phyloP scores from a whole-genome alignment of 257 asterid species.

The Nicotiana sylvestris region DNA sequence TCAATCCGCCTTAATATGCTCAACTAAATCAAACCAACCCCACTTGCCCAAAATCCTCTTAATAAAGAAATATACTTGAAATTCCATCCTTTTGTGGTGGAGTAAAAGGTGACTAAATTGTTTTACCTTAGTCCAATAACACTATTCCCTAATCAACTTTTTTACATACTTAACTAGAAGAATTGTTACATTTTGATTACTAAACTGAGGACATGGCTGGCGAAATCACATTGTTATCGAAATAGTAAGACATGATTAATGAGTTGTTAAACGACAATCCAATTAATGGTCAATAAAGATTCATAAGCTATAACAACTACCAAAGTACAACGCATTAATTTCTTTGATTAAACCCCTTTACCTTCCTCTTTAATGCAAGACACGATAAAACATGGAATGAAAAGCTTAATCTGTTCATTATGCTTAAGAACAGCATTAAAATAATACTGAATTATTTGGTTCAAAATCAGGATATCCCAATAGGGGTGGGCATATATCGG shows the following conservation, averaged over 20 bases:
- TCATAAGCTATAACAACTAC: not conserved
- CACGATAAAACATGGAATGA: not conserved
- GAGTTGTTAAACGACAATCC: not conserved
- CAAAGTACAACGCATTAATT: not conserved
- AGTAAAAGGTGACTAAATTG: conserved; percentile 1
- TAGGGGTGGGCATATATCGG: too few relatives aligned
- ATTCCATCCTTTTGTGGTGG: not conserved
- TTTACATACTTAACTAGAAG: too few relatives aligned
- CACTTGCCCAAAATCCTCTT: conserved; percentile 21
- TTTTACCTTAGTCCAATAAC: not conserved
- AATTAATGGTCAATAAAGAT: not conserved
- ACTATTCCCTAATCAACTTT: not conserved
- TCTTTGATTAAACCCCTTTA: not conserved
- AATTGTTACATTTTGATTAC: not conserved
- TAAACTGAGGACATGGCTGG: not conserved
- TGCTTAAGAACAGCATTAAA: conserved; percentile 7
- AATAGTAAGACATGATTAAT: not conserved
- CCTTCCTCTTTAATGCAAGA: not conserved
- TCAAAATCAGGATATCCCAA: too few relatives aligned
- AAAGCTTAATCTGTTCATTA: not conserved
- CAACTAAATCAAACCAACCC: conserved; percentile 6
- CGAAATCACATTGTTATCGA: not conserved
- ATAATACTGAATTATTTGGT: too few relatives aligned
- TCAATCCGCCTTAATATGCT: conserved; percentile 47
- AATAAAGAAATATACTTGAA: not conserved